phyloP scores from a whole-genome alignment of 176 grass and related monocot genomes.

The Musa acuminata region DNA sequence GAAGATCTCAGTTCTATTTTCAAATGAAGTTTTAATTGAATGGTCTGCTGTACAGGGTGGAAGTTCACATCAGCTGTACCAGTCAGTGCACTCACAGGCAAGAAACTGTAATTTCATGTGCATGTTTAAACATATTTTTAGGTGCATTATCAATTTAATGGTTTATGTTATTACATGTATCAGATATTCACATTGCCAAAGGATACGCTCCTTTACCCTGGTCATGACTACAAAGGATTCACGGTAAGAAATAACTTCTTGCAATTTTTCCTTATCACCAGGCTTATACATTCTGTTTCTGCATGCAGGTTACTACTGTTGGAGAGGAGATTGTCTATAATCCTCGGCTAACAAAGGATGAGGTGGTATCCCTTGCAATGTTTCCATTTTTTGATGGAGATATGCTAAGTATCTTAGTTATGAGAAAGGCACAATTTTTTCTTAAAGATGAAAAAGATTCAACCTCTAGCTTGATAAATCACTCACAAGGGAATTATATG shows the following conservation, averaged over 20 bases:
- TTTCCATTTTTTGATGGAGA: background rate
- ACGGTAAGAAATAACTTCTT: slow-evolving; percentile 33
- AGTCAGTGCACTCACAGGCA: slow-evolving; percentile 97
- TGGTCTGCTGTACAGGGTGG: slow-evolving; percentile 46
- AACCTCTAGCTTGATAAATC: too few species aligned
- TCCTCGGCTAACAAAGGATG: slow-evolving; percentile 64
- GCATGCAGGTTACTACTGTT: slow-evolving; percentile 70
- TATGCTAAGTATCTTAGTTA: background rate
- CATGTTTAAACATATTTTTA: background rate
- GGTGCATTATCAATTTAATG: background rate
- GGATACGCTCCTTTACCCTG: slow-evolving; percentile 81
- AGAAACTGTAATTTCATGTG: slow-evolving; percentile 16
- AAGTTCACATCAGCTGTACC: slow-evolving; percentile 57
- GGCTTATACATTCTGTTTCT: slow-evolving; percentile 8
- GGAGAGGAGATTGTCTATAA: slow-evolving; percentile 87
- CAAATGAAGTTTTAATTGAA: background rate
- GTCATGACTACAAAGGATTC: slow-evolving; percentile 96
- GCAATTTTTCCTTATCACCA: background rate
- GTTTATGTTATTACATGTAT: slow-evolving; percentile 4
- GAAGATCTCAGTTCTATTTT: background rate
- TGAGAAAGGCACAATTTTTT: background rate
- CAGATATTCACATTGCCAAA: slow-evolving; percentile 87
- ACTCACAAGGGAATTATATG: too few species aligned
- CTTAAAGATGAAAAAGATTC: background rate
- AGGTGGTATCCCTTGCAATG: slow-evolving; percentile 21